Percentiles rank a stretch among this genome's conserved stretches.
Evolutionary conservation across 1,284 basidiomycete genomes (phyloP).

Genomic region (Naganishia cerealis): DNA sequence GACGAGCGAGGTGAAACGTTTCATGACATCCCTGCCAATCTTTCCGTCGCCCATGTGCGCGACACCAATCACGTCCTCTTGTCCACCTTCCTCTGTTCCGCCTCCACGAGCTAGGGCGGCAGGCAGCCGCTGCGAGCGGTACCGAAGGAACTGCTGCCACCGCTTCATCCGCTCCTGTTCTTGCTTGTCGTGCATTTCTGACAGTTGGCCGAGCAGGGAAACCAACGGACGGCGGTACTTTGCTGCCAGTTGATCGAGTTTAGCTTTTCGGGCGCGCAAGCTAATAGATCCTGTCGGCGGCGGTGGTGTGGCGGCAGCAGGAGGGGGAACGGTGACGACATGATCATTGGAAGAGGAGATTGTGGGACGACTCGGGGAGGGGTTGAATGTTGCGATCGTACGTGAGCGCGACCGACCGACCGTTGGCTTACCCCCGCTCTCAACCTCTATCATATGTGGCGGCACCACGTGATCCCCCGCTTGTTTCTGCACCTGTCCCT

Average conservation of each 20-base stretch:
- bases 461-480: slow-evolving; percentile 43
- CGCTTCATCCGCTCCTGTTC: slow-evolving; percentile 72
- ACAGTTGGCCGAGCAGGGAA: slow-evolving; percentile 74
- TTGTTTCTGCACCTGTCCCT: slow-evolving; percentile 40
- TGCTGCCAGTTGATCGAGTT: slow-evolving; percentile 31
- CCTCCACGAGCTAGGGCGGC: slow-evolving; percentile 21
- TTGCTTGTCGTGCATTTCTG: slow-evolving; percentile 77
- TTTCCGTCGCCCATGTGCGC: slow-evolving; percentile 77
- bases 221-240: slow-evolving; percentile 68
- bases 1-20: slow-evolving; percentile 69
- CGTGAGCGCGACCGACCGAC: slow-evolving; percentile 40
- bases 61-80: slow-evolving; percentile 73
- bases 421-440: slow-evolving; percentile 39
- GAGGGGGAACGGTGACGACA: slow-evolving; percentile 47
- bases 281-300: slow-evolving; percentile 34
- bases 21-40: slow-evolving; percentile 67
- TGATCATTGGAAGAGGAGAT: slow-evolving; percentile 50
- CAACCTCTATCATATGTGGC: slow-evolving; percentile 36
- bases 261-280: slow-evolving; percentile 29
- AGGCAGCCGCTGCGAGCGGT: slow-evolving; percentile 48
- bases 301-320: slow-evolving; percentile 42
- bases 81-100: slow-evolving; percentile 49
- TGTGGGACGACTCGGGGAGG: slow-evolving; percentile 44
- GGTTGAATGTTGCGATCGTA: slow-evolving; percentile 43
- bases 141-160: slow-evolving; percentile 85